A percentile compares a stretch with the other conserved stretches of the same genome.
Evolutionary conservation across 73 alveolate genomes (phyloP).

Genomic region (Symbiodinium natans): DNA sequence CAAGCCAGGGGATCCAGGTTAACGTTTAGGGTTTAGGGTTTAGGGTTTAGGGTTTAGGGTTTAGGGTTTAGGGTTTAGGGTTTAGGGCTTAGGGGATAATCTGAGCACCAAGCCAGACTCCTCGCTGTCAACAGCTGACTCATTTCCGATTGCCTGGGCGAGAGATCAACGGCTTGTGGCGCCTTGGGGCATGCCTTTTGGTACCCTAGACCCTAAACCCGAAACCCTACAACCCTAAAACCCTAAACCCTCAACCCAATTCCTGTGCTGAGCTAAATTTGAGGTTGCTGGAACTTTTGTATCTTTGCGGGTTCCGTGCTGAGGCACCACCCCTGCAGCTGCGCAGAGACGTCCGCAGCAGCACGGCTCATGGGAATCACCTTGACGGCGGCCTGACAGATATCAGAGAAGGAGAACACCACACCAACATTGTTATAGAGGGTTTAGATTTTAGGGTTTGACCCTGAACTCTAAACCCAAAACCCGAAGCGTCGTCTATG

Average conservation of each 20-base stretch:
- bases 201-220: not conserved
- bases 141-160: not conserved
- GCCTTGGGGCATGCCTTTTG: not conserved
- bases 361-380: conserved; percentile 66
- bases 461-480: no score
- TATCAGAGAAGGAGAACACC: no score
- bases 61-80: no score
- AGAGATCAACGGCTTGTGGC: no score
- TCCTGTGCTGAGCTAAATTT: no score
- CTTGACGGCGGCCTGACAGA: conserved; percentile 39
- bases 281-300: no score
- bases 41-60: not conserved
- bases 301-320: no score
- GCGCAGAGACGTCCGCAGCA: conserved; percentile 19
- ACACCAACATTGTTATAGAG: not conserved
- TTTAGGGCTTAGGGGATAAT: no score
- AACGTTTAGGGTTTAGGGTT: not conserved
- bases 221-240: not conserved
- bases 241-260: not conserved
- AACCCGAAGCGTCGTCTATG: no score
- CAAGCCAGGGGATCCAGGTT: no score
- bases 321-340: conserved; percentile 44
- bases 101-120: not conserved
- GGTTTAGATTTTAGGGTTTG: not conserved
- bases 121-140: not conserved